Evolutionary conservation across 2,329 filamentous ascomycete genomes (phyloP), one percentile per base, ranked within the genome.

Genomic region (Colletotrichum cereale): DNA sequence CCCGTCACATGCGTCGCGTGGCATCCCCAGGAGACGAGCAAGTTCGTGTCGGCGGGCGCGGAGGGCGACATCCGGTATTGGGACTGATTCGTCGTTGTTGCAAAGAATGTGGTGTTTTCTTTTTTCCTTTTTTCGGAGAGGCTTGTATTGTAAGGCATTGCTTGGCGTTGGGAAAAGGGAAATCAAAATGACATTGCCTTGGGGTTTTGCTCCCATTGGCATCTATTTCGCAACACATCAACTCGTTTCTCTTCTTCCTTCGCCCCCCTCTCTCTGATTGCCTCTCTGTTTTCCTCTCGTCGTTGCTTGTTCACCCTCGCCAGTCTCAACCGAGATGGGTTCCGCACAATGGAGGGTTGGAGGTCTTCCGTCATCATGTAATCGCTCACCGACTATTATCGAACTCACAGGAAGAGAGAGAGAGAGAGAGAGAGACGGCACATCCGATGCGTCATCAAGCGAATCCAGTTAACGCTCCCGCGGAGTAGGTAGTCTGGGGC

Each of bases 1-100:
- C 90, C 95, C 6, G 87, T 98, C 66, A 94, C 94, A n/a, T 93
- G 92, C 75, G 89, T 96, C 69, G 93, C 93, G 80, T 99, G 96
- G 96, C 95, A 98, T 82, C 95, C 96, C n/a, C 93, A 98, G 83
- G 96, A 99, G 86, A 96, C 92, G 24, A 96, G 93, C 79, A 98
- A 98, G 86, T 91, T 98, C 44, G 93, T 92, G 2, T 97, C 95
- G 38, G 97, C 95, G 16, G 96, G 96, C 26, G 82, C 97, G 82
- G 94, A 97, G 77, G 96, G 96, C 6, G 86, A 92, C 56, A 94
- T 99, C 73, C 93, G 93, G 80, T 96, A 96, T 80, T 98, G 95
- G 94, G 96, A 98, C 87, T 98, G 87, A 80, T 18, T 12, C n/a
- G 10, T 24, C n/a, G 12, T 21, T n/a, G 44, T 31, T 50, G 21